Conservation (phyloP, 306 rosid species). For the Quercus rubra region DNA sequence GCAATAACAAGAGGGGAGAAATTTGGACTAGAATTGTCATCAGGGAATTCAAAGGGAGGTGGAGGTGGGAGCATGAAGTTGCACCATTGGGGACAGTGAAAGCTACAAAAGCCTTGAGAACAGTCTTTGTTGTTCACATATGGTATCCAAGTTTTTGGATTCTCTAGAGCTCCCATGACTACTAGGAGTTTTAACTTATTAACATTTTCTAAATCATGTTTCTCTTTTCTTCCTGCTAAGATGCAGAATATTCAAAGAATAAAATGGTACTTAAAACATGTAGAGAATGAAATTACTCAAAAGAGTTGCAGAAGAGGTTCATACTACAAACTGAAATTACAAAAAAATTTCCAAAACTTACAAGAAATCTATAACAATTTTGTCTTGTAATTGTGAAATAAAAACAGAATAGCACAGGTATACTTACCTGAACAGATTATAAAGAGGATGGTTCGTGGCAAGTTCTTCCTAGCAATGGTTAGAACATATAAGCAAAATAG, state of each 20-base stretch:
- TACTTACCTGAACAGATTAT: conserved; percentile 23
- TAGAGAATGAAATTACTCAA: neutral
- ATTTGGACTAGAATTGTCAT: conserved; percentile 48
- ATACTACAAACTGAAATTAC: neutral
- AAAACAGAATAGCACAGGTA: neutral
- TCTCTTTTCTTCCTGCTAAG: conserved; percentile 16
- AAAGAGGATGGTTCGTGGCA: conserved; percentile 5
- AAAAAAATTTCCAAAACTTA: neutral
- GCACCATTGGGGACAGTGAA: conserved; percentile 91
- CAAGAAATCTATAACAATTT: neutral
- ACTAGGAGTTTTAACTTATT: neutral
- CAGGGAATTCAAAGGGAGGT: conserved; percentile 63
- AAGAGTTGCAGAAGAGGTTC: neutral
- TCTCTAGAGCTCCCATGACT: conserved; percentile 62
- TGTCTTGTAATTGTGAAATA: neutral
- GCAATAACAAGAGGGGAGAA: conserved; percentile 89
- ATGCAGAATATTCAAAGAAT: conserved; percentile 9
- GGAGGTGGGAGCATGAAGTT: conserved; percentile 69
- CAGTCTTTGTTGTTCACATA: conserved; percentile 76
- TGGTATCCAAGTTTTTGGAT: conserved; percentile 74
- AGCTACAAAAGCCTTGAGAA: conserved; percentile 78
- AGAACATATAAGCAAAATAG: conserved; percentile 16
- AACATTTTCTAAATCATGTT: conserved; percentile 12
- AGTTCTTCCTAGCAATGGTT: conserved; percentile 11
- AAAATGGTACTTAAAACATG: neutral